A percentile compares a stretch with the other conserved stretches of the same genome.
phyloP scores from a whole-genome alignment of 2,329 filamentous ascomycete genomes.

The Penicillium thymicola region DNA sequence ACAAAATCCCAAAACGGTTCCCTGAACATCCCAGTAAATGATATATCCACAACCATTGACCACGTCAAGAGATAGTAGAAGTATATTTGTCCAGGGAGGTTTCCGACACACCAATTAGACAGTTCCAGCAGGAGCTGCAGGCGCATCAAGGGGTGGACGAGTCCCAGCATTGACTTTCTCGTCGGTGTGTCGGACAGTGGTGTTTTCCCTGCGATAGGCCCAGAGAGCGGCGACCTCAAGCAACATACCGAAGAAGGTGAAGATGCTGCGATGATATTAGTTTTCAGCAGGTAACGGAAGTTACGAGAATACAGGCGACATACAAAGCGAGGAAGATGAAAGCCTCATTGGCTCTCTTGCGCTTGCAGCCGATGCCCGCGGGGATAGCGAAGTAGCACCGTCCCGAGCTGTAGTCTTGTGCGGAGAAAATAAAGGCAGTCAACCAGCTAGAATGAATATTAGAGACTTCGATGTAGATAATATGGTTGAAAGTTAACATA shows the following conservation, averaged over 20 bases:
- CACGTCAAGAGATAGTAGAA: background rate
- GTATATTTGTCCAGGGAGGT: background rate
- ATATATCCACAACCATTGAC: background rate
- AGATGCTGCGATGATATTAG: slow-evolving; percentile 33
- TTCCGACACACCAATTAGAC: background rate
- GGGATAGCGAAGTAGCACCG: slow-evolving; percentile 35
- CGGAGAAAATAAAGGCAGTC: slow-evolving; percentile 48
- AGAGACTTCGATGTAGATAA: background rate
- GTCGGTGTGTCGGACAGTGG: slow-evolving; percentile 6
- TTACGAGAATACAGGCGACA: slow-evolving; percentile 9
- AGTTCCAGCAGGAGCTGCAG: slow-evolving; percentile 13
- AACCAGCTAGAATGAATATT: slow-evolving; percentile 38
- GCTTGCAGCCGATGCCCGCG: slow-evolving; percentile 30
- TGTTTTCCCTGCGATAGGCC: slow-evolving; percentile 29
- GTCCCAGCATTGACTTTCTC: slow-evolving; percentile 21
- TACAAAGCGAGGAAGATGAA: slow-evolving; percentile 49
- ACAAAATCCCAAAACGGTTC: background rate
- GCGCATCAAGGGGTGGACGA: slow-evolving; percentile 19
- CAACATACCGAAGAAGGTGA: slow-evolving; percentile 40
- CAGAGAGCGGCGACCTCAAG: slow-evolving; percentile 38
- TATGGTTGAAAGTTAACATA: slow-evolving; percentile 19
- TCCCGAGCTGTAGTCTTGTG: slow-evolving; percentile 43
- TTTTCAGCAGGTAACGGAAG: no score
- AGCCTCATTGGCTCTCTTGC: slow-evolving; percentile 42
- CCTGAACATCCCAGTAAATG: background rate